Evolutionary conservation across 1,139 yeast species (phyloP), one percentile per base, ranked within the genome.

Genomic region (Candida sp.): DNA sequence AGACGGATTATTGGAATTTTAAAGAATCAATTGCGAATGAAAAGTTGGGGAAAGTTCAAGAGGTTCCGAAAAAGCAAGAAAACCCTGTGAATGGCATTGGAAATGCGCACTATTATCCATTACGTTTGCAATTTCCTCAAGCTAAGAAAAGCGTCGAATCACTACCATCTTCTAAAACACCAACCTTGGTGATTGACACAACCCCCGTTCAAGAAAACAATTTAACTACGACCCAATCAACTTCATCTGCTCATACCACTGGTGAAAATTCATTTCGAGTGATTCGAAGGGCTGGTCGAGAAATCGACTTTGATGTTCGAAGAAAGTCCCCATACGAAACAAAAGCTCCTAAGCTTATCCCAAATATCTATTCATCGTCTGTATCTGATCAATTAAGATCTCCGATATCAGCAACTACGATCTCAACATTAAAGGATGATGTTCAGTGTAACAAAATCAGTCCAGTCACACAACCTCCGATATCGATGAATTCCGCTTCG

Each of bases 221-320:
- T 11, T 25, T 38, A 19, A 27, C 15, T 5, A n/a, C 45, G 5
- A 40, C 46, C n/a, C 42, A 51, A 1, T 42, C 54, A 8, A 39
- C 42, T 6, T 45, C 56, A 4, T 25, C 11, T 25, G 49, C 51
- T 2, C 32, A 38, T 5, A 40, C 45, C 3, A 29, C 40, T 5
- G 41, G 43, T 12, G 42, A 56, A 33, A 71, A 68, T 44, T 69
- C 87, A 0, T 87, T 88, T 57, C 74, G 84, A 48, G 85, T 87
- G 0, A 73, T 87, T 11, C 64, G 91, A 33, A 48, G 49, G 25
- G 46, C 42, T 21, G 76, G 77, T 12, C 68, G 79, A 23, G 95
- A 86, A 56, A 87, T 88, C 45, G 90, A 89, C 63, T 87, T 88
- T 58, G 95, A 88, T 55, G 84, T 87, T 54, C 71, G 91, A 43